Evolutionary conservation across 495 filamentous ascomycete species (phyloP).

Genomic region (Ascobolus immersus): DNA sequence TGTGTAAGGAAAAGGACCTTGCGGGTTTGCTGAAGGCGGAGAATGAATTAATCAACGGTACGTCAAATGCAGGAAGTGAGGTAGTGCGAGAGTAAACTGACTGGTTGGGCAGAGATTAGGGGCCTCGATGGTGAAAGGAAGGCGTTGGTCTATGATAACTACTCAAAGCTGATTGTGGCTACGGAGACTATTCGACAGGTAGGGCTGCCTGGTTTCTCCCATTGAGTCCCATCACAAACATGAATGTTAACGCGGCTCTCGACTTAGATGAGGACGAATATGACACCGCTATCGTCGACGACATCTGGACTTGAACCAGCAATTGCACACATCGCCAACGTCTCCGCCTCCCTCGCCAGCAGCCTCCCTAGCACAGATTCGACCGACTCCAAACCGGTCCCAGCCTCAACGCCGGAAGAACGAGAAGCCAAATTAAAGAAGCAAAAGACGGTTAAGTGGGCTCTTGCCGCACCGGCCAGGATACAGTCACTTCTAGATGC

Average conservation of each 20-base stretch:
- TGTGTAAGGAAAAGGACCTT: conserved; percentile 38
- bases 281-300: conserved; percentile 46
- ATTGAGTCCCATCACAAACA: conserved; percentile 2
- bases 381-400: conserved; percentile 15
- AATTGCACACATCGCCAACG: conserved; percentile 58
- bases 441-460: conserved; percentile 45
- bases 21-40: conserved; percentile 38
- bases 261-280: conserved; percentile 39
- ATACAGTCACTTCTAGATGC: conserved; percentile 24
- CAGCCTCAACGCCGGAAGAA: conserved; percentile 19
- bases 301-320: conserved; percentile 48
- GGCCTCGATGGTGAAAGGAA: conserved; percentile 87
- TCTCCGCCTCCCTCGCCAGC: conserved; percentile 36
- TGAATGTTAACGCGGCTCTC: conserved; percentile 1
- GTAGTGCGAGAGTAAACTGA: background rate
- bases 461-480: conserved; percentile 32
- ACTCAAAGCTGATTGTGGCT: conserved; percentile 77
- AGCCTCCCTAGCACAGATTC: conserved; percentile 23
- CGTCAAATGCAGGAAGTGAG: background rate
- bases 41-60: conserved; percentile 31
- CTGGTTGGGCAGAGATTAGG: conserved; percentile 70
- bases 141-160: conserved; percentile 94
- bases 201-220: conserved; percentile 8
- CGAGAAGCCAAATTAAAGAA: conserved; percentile 16
- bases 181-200: conserved; percentile 78